Evolutionary conservation across 495 filamentous ascomycete genomes (phyloP), one percentile per base, ranked within the genome.

Genomic region (Articulospora tetracladia): DNA sequence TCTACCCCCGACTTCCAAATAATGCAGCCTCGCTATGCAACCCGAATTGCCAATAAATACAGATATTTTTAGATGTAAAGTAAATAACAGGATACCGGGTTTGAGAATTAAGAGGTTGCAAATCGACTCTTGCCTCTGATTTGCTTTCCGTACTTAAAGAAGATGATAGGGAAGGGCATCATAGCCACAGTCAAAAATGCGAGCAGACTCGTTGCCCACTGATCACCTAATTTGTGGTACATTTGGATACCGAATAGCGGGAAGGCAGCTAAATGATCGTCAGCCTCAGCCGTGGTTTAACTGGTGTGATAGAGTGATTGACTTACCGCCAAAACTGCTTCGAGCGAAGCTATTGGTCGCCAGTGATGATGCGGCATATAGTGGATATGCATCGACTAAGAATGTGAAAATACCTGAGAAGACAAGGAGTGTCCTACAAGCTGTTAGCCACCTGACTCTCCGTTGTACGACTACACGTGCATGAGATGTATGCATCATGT

Each of bases 341-440:
- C 94, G 81, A 49, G 87, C 81, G 72, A 97, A 91, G 53, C 83
- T 87, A 72, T 98, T 98, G 28, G 92, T 91, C 27, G 93, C 92
- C 62, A 97, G 75, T 7, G 92, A 91, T 48, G 83, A 88, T 25
- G 94, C 94, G 26, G 93, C 92, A 76, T 93, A 97, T 19, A 86
- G 74, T 3, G 93, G 93, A 70, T 96, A 93, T n/a, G 88, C 88
- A 72, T 96, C 93, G 26, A 98, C 93, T 53, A 97, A 77, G 74
- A 97, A 97, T 24, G 93, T 97, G 72, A 97, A 98, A 64, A 97
- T 81, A 15, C 92, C 93, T 15, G 84, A 84, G 72, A 90, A 97
- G 22, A 89, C 88, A 10, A 92, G 73, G 50, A 92, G 77, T 32
- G 83, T 90, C n/a, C 89, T 91, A 60, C 27, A 48, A 49, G 26